Base-by-base conservation (phyloP, 169 alveolate species). In the Hepatocystis sp. region DNA sequence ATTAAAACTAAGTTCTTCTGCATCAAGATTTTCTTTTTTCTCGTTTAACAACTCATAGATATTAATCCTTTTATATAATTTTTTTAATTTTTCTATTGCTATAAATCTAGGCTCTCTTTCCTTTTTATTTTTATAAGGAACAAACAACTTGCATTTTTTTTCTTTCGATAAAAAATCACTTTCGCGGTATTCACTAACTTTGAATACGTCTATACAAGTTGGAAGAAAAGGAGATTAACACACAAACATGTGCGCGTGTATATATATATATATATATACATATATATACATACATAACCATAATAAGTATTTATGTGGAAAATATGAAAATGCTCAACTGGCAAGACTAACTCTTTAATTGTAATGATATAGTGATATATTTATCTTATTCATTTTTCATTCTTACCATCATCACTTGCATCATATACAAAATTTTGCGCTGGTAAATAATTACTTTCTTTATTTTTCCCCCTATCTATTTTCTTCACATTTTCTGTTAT, bases 21-120 rank as follows among this genome's bases (percentile, higher is more conserved):
- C 40, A 58, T 76, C 68, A 17, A 76, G 76, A 5, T 30, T 32
- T 15, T 64, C 58, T n/a, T 44, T 42, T 76, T 56, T 76, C 36
- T 76, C 88, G 44, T 76, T 76, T 36, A 76, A 63, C 40, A 63
- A 28, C 40, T 76, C 88, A 28, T 76, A 60, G 27, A 76, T 76
- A 58, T 58, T 76, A 64, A 76, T 76, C 23, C 76, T 76, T 46
- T 76, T 76, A 36, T 76, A 76, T 58, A 58, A 19, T 17, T 76
- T 76, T 36, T 76, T 76, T 76, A 76, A 15, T 52, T 76, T 76
- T 76, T 76, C 88, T 30, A 76, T 76, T 23, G 88, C 58, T 27
- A 76, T 76, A 76, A 76, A 76, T 46, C 88, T 27, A 23, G 88
- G 88, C 17, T 76, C 88, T 36, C 42, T 76, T 32, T 76, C 88